Base-by-base conservation (phyloP, 805 yeast species). In the Nakazawaea wickerhamii region DNA sequence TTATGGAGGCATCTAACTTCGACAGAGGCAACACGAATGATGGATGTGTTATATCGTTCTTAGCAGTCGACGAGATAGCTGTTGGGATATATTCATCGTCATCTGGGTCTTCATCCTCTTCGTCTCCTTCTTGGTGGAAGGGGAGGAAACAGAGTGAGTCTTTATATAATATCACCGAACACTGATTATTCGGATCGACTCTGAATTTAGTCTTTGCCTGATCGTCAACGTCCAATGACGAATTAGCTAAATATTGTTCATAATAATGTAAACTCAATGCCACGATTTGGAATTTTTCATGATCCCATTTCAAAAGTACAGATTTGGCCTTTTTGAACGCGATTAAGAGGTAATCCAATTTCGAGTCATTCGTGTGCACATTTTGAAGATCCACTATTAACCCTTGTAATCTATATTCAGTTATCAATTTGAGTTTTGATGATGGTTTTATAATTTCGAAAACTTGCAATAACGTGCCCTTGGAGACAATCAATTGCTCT, bases 191-290 rank as follows among this genome's bases (percentile, higher is more conserved):
- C 0, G 95, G 86, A 44, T 85, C 95, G 0, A 76, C 65, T 19
- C 77, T 61, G 44, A 84, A 67, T 7, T 64, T 62, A 0, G 84
- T 63, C 5, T 61, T 58, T 40, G 64, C 48, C 52, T 52, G 54
- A 11, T 55, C 50, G 19, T 60, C 51, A 18, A 61, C 61, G 41
- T 71, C 77, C 37, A 71, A 64, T 2, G 79, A 70, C 9, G 70
- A 53, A 26, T 70, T 66, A 32, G 71, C 72, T 39, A 88, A 66
- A 20, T 77, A 76, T 34, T 77, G 75, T 52, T 91, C 97, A 59
- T 90, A 93, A 57, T 75, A 88, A 63, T 93, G 99, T 40, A 93
- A 65, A 39, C 95, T 84, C 1, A 78, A 71, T 0, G 96, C 86
- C 20, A 73, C 67, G n/a, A 91, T 67, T 1, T 73, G 53, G 49